phyloP scores from a whole-genome alignment of 805 yeast species.

The Ogataea pini region DNA sequence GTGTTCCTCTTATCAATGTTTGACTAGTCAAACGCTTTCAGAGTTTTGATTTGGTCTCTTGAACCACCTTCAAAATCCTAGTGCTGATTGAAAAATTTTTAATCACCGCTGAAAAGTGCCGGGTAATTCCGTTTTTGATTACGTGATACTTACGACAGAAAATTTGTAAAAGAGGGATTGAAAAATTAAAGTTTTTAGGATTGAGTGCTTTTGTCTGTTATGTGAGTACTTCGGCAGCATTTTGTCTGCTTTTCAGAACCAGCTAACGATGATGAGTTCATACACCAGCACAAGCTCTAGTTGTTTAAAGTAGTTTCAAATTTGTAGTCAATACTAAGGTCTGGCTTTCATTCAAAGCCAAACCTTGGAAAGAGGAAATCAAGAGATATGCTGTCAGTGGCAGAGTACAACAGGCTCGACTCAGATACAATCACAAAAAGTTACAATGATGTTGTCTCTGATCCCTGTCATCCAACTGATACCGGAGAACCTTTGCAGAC shows the following conservation, averaged over 20 bases:
- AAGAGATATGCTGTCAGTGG: constrained; percentile 3
- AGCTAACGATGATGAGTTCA: neutral
- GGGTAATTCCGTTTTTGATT: neutral
- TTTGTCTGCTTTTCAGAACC: neutral
- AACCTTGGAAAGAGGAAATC: neutral
- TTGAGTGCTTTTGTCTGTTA: constrained; percentile 3
- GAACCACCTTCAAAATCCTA: neutral
- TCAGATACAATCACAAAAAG: no score
- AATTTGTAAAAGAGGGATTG: neutral
- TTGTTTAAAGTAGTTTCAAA: no score
- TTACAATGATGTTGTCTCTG: neutral
- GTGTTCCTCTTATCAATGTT: neutral
- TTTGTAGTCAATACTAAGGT: no score
- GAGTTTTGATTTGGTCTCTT: neutral
- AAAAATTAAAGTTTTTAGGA: neutral
- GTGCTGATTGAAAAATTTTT: constrained; percentile 3
- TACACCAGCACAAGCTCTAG: no score
- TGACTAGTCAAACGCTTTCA: neutral
- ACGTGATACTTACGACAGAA: neutral
- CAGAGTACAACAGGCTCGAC: neutral
- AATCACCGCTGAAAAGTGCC: neutral
- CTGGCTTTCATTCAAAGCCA: no score
- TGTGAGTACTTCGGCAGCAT: neutral
- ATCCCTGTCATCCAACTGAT: no score
- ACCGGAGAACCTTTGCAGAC: neutral